Evolutionary conservation across 2,329 filamentous ascomycete species (phyloP).

Genomic region (Seiridium unicorne): DNA sequence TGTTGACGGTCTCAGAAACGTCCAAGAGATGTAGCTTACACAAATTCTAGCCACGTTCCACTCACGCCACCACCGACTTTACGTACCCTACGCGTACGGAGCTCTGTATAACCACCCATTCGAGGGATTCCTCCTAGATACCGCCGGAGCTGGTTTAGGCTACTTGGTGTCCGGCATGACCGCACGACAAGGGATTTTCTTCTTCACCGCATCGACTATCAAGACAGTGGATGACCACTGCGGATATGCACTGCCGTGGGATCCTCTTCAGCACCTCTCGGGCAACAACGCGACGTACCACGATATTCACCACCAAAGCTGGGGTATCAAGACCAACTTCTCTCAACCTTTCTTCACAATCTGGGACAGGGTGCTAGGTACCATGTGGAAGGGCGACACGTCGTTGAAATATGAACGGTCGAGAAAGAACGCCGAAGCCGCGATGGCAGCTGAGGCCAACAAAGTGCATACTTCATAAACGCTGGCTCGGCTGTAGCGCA

Average conservation of each 20-base stretch:
- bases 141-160: slow-evolving; percentile 77
- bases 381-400: slow-evolving; percentile 73
- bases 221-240: slow-evolving; percentile 99
- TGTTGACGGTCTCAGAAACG: slow-evolving; percentile 32
- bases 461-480: slow-evolving; percentile 11
- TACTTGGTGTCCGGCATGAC: slow-evolving; percentile 83
- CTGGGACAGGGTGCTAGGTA: slow-evolving; percentile 83
- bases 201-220: slow-evolving; percentile 85
- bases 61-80: slow-evolving; percentile 92
- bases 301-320: slow-evolving; percentile 97
- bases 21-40: slow-evolving; percentile 18
- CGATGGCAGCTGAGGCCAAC: slow-evolving; percentile 46
- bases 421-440: slow-evolving; percentile 37
- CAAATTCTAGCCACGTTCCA: slow-evolving; percentile 72
- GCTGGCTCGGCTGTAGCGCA: background rate
- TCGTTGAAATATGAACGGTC: slow-evolving; percentile 39
- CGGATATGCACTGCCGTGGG: slow-evolving; percentile 93
- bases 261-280: slow-evolving; percentile 87
- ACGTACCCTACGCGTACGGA: slow-evolving; percentile 96
- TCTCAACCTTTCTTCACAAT: slow-evolving; percentile 92
- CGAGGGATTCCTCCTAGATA: slow-evolving; percentile 92
- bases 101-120: slow-evolving; percentile 96
- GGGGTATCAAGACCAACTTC: slow-evolving; percentile 97
- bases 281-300: slow-evolving; percentile 97
- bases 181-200: slow-evolving; percentile 81